Evolutionary conservation across 1,284 basidiomycete genomes (phyloP), one percentile per base, ranked within the genome.

Genomic region (Cryptococcus sp.): DNA sequence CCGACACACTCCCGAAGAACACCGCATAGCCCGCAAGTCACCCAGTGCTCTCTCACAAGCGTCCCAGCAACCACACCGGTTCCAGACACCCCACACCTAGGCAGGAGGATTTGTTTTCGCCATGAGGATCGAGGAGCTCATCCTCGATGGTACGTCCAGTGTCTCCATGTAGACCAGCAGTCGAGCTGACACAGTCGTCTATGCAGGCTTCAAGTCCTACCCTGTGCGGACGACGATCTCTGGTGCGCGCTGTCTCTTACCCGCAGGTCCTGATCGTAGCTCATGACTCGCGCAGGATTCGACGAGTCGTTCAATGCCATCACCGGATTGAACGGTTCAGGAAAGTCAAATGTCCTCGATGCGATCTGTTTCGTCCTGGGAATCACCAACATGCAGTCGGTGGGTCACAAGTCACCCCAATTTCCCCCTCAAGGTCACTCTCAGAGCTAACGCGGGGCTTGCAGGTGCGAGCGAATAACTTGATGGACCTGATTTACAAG

Each of bases 331-430:
- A 96, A 97, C 78, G 93, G 81, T 43, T 81, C 80, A 15, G 92
- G 93, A 64, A 96, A 97, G 80, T 95, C 92, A 60, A 99, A 98
- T 78, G 96, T 98, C 65, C 85, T 97, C 63, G 93, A 97, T 80
- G 92, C 94, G 57, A 96, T 96, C 77, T 94, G 91, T 76, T 97
- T 97, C 73, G 92, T 96, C 11, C 82, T 97, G n/a, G 94, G 94
- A 21, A 89, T 96, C 63, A 97, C 91, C 1, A 95, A 96, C 75
- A 88, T 94, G 86, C 81, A 87, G 12, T 86, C 87, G 63, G 91
- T 88, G 62, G 55, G 82, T 73, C 0, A 11, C 21, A 2, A 8
- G 61, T 33, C 36, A 13, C 24, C 2, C 18, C 33, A 46, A 7
- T 20, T 4, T n/a, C n/a, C n/a, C n/a, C n/a, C n/a, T 46, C 46